These are phyloP conservation scores for Lachancea mirantina DNA, from an alignment of 805 yeast genomes.

Conservation along the genomic window DNA sequence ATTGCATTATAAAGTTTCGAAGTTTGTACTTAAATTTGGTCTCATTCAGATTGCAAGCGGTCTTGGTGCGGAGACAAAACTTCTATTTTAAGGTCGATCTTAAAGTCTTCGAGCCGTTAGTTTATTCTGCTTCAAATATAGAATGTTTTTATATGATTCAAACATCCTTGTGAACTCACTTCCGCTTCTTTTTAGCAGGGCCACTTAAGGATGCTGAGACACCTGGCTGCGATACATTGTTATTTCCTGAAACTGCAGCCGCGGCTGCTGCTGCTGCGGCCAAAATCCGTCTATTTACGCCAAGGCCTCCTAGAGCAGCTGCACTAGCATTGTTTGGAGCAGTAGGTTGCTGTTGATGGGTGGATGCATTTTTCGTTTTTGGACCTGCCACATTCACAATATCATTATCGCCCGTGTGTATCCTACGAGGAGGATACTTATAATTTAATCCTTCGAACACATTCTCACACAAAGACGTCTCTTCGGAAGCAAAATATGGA, in stretches of 20 bases:
- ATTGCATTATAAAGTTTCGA: no score
- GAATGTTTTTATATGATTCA: not conserved
- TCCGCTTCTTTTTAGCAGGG: constrained; percentile 25
- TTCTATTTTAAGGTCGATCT: no score
- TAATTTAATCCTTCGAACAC: constrained; percentile 71
- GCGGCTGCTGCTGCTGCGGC: constrained; percentile 36
- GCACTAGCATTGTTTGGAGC: constrained; percentile 14
- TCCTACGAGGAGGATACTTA: constrained; percentile 79
- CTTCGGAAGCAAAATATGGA: constrained; percentile 58
- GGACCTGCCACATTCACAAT: constrained; percentile 36
- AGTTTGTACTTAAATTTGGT: no score
- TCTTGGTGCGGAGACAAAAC: no score
- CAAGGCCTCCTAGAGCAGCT: constrained; percentile 28
- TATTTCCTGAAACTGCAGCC: constrained; percentile 30
- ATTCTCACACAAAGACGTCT: constrained; percentile 61
- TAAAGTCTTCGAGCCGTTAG: no score
- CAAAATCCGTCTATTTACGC: constrained; percentile 30
- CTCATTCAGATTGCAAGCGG: no score
- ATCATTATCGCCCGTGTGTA: constrained; percentile 81
- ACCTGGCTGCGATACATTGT: constrained; percentile 11
- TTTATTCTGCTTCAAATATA: not conserved
- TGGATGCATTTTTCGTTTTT: constrained; percentile 15
- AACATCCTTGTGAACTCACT: constrained; percentile 9
- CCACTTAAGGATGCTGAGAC: constrained; percentile 11
- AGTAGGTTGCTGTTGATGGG: constrained; percentile 18